A percentile compares a stretch with the other conserved stretches of the same genome.
Evolutionary conservation across 2,329 filamentous ascomycete species (phyloP).

Genomic region (Microdochium trichocladiopsis): DNA sequence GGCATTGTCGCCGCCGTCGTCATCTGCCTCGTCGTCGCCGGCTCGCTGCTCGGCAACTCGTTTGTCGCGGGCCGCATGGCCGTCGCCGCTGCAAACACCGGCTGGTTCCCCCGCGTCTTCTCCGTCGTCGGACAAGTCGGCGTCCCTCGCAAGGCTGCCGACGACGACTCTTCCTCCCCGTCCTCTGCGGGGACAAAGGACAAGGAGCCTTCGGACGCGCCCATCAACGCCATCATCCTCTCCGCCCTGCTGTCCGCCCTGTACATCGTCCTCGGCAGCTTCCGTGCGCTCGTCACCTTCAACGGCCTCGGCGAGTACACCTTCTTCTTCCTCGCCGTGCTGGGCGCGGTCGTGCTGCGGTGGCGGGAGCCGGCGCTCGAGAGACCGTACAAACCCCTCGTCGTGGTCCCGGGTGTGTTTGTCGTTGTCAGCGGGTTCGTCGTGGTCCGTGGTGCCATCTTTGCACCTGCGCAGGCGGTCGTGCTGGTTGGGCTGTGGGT

Average conservation of each 20-base stretch:
- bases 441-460: slow-evolving; percentile 49
- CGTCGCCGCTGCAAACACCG: slow-evolving; percentile 46
- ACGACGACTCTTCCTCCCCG: slow-evolving; percentile 1
- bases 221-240: slow-evolving; percentile 45
- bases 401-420: slow-evolving; percentile 45
- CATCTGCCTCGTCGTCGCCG: slow-evolving; percentile 54
- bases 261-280: slow-evolving; percentile 55
- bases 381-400: slow-evolving; percentile 47
- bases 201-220: slow-evolving; percentile 34
- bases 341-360: slow-evolving; percentile 50
- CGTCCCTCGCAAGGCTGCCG: slow-evolving; percentile 5
- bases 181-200: slow-evolving; percentile 1
- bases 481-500: slow-evolving; percentile 45
- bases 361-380: slow-evolving; percentile 45
- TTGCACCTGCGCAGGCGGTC: slow-evolving; percentile 46
- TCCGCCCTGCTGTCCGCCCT: slow-evolving; percentile 40
- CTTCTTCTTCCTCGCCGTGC: slow-evolving; percentile 57
- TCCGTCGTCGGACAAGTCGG: slow-evolving; percentile 36
- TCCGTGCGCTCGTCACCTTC: slow-evolving; percentile 53
- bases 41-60: slow-evolving; percentile 55
- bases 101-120: slow-evolving; percentile 41
- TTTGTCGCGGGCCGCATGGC: slow-evolving; percentile 56
- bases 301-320: slow-evolving; percentile 54
- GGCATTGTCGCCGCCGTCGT: slow-evolving; percentile 47
- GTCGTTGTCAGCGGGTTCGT: slow-evolving; percentile 53